A percentile compares a stretch with the other conserved stretches of the same genome.
These are phyloP conservation scores for Geranium brycei DNA, from an alignment of 345 rosid genomes.

Conservation along the genomic window DNA sequence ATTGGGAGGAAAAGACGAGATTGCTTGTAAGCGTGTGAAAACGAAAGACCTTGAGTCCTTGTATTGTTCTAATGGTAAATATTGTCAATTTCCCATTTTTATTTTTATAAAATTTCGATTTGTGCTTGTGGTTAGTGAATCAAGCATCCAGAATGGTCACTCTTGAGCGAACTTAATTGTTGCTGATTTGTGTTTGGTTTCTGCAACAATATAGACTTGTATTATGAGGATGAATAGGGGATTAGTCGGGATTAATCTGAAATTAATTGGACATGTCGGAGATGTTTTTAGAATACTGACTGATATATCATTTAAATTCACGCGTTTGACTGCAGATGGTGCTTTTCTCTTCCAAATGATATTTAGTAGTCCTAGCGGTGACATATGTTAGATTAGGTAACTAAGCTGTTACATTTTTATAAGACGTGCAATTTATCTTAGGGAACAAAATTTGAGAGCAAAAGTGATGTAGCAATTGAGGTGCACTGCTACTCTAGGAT, in stretches of 20 bases:
- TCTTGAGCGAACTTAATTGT: neutral
- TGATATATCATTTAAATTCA: no score
- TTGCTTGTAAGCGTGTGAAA: conserved; percentile 19
- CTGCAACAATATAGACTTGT: neutral
- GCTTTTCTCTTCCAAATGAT: neutral
- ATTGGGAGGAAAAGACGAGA: conserved; percentile 8
- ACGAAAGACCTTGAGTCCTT: conserved; percentile 16
- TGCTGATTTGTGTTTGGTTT: neutral
- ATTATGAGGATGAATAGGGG: neutral
- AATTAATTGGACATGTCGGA: no score
- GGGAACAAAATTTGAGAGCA: neutral
- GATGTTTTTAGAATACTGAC: no score
- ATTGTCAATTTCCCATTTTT: neutral
- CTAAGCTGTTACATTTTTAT: neutral
- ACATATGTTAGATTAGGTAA: neutral
- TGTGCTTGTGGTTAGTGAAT: neutral
- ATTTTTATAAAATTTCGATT: no score
- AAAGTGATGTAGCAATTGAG: neutral
- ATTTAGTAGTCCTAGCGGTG: neutral
- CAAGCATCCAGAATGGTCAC: neutral
- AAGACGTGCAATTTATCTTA: no score
- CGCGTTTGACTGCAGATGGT: neutral
- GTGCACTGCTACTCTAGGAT: neutral
- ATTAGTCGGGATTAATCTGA: no score
- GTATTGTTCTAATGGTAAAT: neutral